Evolutionary conservation across 306 rosid species (phyloP).

Genomic region (Cyamopsis tetragonoloba): DNA sequence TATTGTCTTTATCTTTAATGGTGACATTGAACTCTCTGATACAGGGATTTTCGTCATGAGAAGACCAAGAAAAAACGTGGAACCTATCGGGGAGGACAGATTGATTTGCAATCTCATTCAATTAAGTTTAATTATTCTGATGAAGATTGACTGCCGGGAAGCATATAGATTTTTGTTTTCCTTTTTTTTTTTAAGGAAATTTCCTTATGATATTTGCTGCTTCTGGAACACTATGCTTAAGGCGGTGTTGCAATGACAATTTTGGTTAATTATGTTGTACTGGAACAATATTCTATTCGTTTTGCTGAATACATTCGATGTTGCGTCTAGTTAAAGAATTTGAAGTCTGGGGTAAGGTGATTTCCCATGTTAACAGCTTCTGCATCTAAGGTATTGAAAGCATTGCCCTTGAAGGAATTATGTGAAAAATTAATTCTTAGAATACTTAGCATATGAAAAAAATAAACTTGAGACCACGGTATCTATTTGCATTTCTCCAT

Average conservation of each 20-base stretch:
- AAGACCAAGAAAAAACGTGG: conserved; percentile 99
- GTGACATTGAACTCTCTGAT: background rate
- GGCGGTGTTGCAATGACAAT: conserved; percentile 5
- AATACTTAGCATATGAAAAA: too few species aligned
- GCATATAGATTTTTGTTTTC: background rate
- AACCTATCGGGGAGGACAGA: conserved; percentile 76
- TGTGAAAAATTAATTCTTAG: too few species aligned
- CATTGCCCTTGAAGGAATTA: too few species aligned
- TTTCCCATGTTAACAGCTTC: too few species aligned
- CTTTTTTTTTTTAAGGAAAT: background rate
- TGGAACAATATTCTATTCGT: background rate
- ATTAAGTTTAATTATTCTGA: conserved; percentile 81
- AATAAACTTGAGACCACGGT: too few species aligned
- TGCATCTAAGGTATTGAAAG: too few species aligned
- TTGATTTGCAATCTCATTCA: conserved; percentile 81
- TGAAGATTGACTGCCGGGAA: conserved; percentile 50
- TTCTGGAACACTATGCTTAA: conserved; percentile 17
- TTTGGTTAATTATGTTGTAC: conserved; percentile 21
- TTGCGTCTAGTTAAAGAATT: background rate
- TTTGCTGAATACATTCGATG: background rate
- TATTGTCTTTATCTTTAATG: background rate
- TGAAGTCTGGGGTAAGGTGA: background rate
- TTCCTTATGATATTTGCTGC: background rate
- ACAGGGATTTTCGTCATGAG: conserved; percentile 94
- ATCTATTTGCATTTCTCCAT: too few species aligned